These are phyloP conservation scores for Aspergillus kassunensis DNA, from an alignment of 495 filamentous ascomycete genomes.

Conservation along the genomic window DNA sequence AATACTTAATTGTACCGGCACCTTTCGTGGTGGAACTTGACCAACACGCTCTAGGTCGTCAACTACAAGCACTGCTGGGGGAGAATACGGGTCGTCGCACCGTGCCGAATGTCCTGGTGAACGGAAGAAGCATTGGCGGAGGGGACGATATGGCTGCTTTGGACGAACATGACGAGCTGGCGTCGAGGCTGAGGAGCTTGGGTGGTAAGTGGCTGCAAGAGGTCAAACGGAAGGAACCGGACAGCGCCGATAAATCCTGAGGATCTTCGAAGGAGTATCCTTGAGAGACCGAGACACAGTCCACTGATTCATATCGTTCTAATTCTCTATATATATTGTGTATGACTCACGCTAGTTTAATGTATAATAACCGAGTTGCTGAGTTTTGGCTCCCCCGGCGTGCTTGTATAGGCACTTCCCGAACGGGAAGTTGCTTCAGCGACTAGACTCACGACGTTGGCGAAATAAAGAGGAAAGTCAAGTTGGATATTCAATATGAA, in stretches of 20 bases:
- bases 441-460: too few relatives aligned
- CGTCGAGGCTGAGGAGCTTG: conserved; percentile 66
- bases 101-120: conserved; percentile 88
- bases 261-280: not conserved
- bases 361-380: not conserved
- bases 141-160: conserved; percentile 79
- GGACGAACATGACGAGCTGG: conserved; percentile 63
- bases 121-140: conserved; percentile 85
- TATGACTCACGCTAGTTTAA: not conserved
- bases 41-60: conserved; percentile 64
- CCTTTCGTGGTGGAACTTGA: conserved; percentile 93
- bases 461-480: too few relatives aligned
- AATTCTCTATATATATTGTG: conserved; percentile 8
- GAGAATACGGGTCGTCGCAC: conserved; percentile 76
- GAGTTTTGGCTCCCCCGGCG: too few relatives aligned
- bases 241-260: not conserved
- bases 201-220: conserved; percentile 67
- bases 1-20: conserved; percentile 74
- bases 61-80: conserved; percentile 64
- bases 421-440: not conserved
- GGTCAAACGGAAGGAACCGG: conserved; percentile 24
- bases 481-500: too few relatives aligned
- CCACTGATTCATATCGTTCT: not conserved
- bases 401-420: not conserved
- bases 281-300: too few relatives aligned